Base-by-base conservation (phyloP, 2,329 filamentous ascomycete species). In the Seiridium unicorne region DNA sequence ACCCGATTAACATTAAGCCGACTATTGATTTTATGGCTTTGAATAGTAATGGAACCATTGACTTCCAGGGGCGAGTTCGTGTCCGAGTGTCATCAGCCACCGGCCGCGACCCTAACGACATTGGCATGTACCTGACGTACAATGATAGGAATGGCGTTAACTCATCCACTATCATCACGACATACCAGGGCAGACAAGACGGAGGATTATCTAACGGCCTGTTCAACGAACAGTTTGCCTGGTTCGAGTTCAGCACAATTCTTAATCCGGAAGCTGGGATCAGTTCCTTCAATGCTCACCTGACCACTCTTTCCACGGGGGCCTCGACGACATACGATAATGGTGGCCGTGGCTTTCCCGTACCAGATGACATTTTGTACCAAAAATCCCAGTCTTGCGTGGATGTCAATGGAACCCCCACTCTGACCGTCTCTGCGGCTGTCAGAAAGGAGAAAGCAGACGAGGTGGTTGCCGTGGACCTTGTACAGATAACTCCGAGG, bases 1-100 rank as follows among this genome's bases (percentile, higher is more conserved):
- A 69, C 13, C 61, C 68, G 0, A 67, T 71, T 10, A 68, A 71
- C 3, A 59, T 75, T 42, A 75, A 73, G 44, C 73, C 73, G 4
- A 73, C 74, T 32, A 66, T 73, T 13, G 58, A 36, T 0, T 63
- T 4, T 1, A 36, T 74, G 4, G 68, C 65, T 9, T 61, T 74
- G 18, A 69, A 71, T 51, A 46, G 60, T 44, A 65, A 65, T 6
- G 66, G 70, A 3, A 62, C 61, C 6, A 57, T 75, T 0, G 55
- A 62, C 1, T 69, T 73, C 26, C 57, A 38, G 0, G 73, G 73
- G 1, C 61, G 66, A 1, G 60, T 75, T 40, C 68, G 73, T 7
- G 40, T 73, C 2, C 60, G 59, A 36, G 55, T 57, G 18, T 32
- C 47, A 63, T 38, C 49, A 18, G 61, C 46, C n/a, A 62, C 61